Evolutionary conservation across 164 flowering plant genomes (phyloP).

Genomic region (Brasenia schreberi): DNA sequence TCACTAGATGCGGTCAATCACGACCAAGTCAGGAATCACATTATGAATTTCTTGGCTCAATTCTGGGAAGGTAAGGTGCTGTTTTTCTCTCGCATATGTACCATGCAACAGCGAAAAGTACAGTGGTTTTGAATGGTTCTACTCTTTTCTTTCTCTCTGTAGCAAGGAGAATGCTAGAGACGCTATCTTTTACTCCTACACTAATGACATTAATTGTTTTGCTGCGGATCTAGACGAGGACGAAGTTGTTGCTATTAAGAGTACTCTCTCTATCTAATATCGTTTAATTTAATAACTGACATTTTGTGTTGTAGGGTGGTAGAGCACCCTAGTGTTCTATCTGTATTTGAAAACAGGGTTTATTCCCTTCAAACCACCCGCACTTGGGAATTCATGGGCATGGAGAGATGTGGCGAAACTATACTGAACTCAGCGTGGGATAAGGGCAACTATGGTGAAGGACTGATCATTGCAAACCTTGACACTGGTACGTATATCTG

Average conservation of each 20-base stretch:
- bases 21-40: conserved; percentile 23
- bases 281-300: background rate
- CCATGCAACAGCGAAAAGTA: background rate
- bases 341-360: conserved; percentile 26
- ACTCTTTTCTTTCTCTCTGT: background rate
- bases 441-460: conserved; percentile 22
- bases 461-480: conserved; percentile 26
- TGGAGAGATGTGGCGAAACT: conserved; percentile 20
- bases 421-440: conserved; percentile 18
- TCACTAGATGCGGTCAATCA: conserved; percentile 12
- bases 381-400: conserved; percentile 41
- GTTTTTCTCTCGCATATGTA: background rate
- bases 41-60: conserved; percentile 27
- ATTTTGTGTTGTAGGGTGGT: background rate
- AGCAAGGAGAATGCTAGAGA: conserved; percentile 13
- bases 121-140: background rate
- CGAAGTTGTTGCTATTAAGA: conserved; percentile 8
- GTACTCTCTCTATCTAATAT: conserved; percentile 1
- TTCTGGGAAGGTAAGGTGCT: conserved; percentile 28
- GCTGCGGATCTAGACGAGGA: conserved; percentile 13
- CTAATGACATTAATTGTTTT: conserved; percentile 7
- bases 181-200: conserved; percentile 10
- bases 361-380: conserved; percentile 35
- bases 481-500: conserved; percentile 17
- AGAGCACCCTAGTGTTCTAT: conserved; percentile 32